phyloP scores from a whole-genome alignment of 495 filamentous ascomycete genomes.

The Lasiosphaeria ovina region DNA sequence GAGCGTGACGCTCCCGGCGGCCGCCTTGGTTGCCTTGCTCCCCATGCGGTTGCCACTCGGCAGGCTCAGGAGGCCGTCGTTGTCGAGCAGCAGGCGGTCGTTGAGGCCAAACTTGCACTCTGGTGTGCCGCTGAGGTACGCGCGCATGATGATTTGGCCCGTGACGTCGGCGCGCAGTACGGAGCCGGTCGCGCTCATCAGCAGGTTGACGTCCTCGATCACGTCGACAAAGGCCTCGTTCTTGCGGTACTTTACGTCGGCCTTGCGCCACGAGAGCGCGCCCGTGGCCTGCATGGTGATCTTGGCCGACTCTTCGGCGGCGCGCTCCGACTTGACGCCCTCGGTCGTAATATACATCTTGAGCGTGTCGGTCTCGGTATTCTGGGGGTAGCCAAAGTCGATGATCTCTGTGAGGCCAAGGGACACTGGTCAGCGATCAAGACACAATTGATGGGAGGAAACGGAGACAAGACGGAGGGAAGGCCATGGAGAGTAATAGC shows the following conservation, averaged over 20 bases:
- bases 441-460: neutral
- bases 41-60: conserved; percentile 68
- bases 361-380: conserved; percentile 96
- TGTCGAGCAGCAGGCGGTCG: conserved; percentile 87
- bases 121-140: conserved; percentile 92
- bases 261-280: conserved; percentile 91
- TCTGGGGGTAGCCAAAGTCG: conserved; percentile 99
- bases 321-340: conserved; percentile 93
- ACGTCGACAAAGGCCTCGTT: conserved; percentile 99
- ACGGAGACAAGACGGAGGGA: neutral
- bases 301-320: conserved; percentile 86
- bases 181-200: conserved; percentile 95
- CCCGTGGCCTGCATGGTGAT: conserved; percentile 99
- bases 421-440: neutral
- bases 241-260: conserved; percentile 98
- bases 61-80: conserved; percentile 62
- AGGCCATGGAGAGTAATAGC: too few species aligned
- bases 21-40: conserved; percentile 88
- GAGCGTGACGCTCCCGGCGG: conserved; percentile 90
- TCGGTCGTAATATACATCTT: conserved; percentile 99
- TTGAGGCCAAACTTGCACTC: conserved; percentile 99
- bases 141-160: conserved; percentile 98
- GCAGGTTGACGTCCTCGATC: conserved; percentile 97
- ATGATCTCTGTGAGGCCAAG: conserved; percentile 70
- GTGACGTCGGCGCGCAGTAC: conserved; percentile 96